Evolutionary conservation across 495 filamentous ascomycete species (phyloP), one percentile per base, ranked within the genome.

Genomic region (Penicillium daleae): DNA sequence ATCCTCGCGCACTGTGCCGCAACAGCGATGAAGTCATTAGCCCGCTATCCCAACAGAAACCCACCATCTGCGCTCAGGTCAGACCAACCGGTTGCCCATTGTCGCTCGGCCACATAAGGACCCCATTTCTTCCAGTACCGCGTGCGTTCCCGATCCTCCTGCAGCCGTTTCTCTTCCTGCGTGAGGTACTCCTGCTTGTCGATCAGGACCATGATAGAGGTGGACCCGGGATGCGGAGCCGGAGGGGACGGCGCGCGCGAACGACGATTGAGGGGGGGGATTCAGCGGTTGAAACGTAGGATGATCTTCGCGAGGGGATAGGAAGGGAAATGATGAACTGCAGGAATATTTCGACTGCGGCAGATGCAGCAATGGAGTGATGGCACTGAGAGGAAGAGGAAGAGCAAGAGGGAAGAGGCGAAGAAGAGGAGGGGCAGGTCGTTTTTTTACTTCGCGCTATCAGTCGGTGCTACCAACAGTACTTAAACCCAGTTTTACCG

Each of bases 61-160:
- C n/a, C 22, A 59, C 32, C 6, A 55, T 31, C 55, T 39, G 51
- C 65, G 39, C 60, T 27, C 37, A 35, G 33, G 24, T 44, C 57
- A 55, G 29, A 76, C 84, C 68, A 77, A 88, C 89, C 89, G 57
- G 92, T 96, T 50, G 92, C 92, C 92, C 92, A 97, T 79, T 97
- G 92, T 71, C 92, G 80, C 71, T 89, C 86, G 5, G 80, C 77
- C 27, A 82, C 78, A 60, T 81, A 81, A 12, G 78, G 79, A 57
- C 93, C 93, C 93, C 93, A 97, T 83, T 87, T 88, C 85, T 97
- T 97, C 93, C 94, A 97, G 78, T 97, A 97, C 19, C 46, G 58
- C 60, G 64, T 67, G 31, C 62, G 64, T 56, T 92, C 85, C 22
- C 84, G 83, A 75, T 97, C 95, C 75, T 97, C 89, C 74, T 89